A percentile compares a stretch with the other conserved stretches of the same genome.
These are phyloP conservation scores for Podospora pseudocomata DNA, from an alignment of 495 filamentous ascomycete genomes.

Conservation along the genomic window DNA sequence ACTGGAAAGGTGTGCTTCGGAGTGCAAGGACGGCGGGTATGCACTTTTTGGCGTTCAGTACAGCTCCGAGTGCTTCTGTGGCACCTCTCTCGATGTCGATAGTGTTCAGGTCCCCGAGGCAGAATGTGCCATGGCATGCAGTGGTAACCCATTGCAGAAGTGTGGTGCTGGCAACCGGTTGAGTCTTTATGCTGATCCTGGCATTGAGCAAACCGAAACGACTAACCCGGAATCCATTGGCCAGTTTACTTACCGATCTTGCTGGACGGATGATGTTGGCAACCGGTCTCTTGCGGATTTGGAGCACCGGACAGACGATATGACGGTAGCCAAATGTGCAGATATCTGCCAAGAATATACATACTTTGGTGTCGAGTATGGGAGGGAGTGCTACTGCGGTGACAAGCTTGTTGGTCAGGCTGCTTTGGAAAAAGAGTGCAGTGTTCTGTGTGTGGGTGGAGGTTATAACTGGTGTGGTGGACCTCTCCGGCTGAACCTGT, in stretches of 20 bases:
- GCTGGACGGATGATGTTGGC: slow-evolving; percentile 8
- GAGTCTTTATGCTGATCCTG: slow-evolving; percentile 39
- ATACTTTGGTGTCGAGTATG: slow-evolving; percentile 14
- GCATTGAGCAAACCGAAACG: background rate
- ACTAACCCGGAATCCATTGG: slow-evolving; percentile 3
- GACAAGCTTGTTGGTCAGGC: background rate
- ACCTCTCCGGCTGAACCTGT: slow-evolving; percentile 9
- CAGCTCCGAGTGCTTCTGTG: slow-evolving; percentile 65
- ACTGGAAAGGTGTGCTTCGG: slow-evolving; percentile 52
- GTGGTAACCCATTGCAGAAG: slow-evolving; percentile 47
- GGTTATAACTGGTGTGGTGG: slow-evolving; percentile 9
- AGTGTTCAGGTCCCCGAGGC: slow-evolving; percentile 43
- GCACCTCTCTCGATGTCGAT: slow-evolving; percentile 43
- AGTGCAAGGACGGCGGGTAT: slow-evolving; percentile 50
- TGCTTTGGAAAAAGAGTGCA: slow-evolving; percentile 8
- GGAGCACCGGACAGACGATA: background rate
- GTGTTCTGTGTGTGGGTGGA: slow-evolving; percentile 6
- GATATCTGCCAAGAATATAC: slow-evolving; percentile 2
- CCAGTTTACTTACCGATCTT: slow-evolving; percentile 7
- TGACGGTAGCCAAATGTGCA: slow-evolving; percentile 13
- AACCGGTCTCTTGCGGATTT: background rate
- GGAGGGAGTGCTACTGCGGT: slow-evolving; percentile 14
- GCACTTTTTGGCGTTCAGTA: slow-evolving; percentile 62
- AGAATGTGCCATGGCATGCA: slow-evolving; percentile 53
- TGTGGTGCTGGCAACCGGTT: slow-evolving; percentile 56